Conservation (phyloP, 2,329 filamentous ascomycete genomes). For the Cadophora malorum region DNA sequence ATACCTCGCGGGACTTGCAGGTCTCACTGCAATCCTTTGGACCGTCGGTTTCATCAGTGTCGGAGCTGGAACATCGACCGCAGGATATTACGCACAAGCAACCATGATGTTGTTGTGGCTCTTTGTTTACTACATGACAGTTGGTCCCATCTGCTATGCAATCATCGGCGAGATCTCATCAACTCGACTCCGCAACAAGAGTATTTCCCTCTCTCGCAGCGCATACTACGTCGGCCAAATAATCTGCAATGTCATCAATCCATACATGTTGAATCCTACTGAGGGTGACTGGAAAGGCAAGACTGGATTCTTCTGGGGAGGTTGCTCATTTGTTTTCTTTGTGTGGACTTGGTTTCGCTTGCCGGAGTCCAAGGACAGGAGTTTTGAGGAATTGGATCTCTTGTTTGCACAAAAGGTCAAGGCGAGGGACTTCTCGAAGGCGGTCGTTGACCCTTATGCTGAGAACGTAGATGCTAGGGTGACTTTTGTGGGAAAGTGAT, state of each 20-base stretch:
- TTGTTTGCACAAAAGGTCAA: constrained; percentile 67
- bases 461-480: background rate
- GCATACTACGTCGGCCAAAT: constrained; percentile 64
- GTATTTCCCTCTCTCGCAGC: constrained; percentile 81
- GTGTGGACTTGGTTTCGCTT: constrained; percentile 83
- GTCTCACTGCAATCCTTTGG: constrained; percentile 52
- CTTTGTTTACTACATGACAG: constrained; percentile 82
- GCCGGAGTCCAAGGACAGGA: constrained; percentile 78
- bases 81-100: constrained; percentile 48
- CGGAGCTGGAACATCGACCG: background rate
- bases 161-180: constrained; percentile 84
- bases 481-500: background rate
- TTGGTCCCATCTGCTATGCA: constrained; percentile 87
- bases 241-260: constrained; percentile 60
- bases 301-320: constrained; percentile 86
- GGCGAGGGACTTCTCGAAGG: constrained; percentile 16
- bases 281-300: constrained; percentile 88
- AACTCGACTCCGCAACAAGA: constrained; percentile 86
- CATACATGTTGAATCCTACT: constrained; percentile 70
- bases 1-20: constrained; percentile 55
- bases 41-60: constrained; percentile 49
- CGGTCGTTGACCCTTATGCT: constrained; percentile 36
- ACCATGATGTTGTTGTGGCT: constrained; percentile 60
- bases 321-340: constrained; percentile 78
- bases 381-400: constrained; percentile 83